Evolutionary conservation across 2,329 filamentous ascomycete genomes (phyloP).

Genomic region (Waltergamsia citrina): DNA sequence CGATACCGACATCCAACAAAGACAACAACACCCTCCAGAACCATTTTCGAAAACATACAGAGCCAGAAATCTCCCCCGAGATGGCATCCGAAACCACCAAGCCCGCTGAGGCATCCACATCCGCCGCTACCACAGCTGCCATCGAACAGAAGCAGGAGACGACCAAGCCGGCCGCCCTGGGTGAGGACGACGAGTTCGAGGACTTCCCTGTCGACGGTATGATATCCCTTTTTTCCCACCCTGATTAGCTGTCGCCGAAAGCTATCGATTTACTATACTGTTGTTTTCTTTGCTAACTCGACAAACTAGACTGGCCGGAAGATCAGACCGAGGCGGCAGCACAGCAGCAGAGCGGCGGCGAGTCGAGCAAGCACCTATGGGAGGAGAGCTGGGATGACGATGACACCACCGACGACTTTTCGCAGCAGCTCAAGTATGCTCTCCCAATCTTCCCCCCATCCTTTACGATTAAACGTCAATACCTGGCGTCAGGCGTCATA

Average conservation of each 20-base stretch:
- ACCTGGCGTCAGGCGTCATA: neutral
- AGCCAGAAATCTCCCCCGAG: conserved; percentile 2
- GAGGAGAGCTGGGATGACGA: conserved; percentile 99
- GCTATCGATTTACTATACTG: too few species aligned
- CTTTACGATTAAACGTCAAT: neutral
- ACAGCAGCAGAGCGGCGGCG: conserved; percentile 16
- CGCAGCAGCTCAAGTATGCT: conserved; percentile 80
- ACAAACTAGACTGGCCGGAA: conserved; percentile 70
- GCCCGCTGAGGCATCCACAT: conserved; percentile 23
- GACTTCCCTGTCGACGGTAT: conserved; percentile 95
- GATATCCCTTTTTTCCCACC: too few species aligned
- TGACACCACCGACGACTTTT: conserved; percentile 94
- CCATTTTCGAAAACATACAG: neutral
- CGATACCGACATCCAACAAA: neutral
- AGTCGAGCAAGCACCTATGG: conserved; percentile 75
- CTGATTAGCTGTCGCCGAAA: too few species aligned
- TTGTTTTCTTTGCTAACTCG: neutral
- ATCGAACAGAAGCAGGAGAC: conserved; percentile 19
- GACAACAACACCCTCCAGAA: neutral
- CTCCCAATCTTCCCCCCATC: neutral
- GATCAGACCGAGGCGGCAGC: conserved; percentile 80
- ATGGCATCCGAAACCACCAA: conserved; percentile 19
- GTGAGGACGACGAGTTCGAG: conserved; percentile 98
- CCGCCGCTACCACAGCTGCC: conserved; percentile 15
- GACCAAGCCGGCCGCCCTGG: conserved; percentile 51